Base-by-base conservation (phyloP, 1,284 basidiomycete species). In the Ceratobasidium sp. region DNA sequence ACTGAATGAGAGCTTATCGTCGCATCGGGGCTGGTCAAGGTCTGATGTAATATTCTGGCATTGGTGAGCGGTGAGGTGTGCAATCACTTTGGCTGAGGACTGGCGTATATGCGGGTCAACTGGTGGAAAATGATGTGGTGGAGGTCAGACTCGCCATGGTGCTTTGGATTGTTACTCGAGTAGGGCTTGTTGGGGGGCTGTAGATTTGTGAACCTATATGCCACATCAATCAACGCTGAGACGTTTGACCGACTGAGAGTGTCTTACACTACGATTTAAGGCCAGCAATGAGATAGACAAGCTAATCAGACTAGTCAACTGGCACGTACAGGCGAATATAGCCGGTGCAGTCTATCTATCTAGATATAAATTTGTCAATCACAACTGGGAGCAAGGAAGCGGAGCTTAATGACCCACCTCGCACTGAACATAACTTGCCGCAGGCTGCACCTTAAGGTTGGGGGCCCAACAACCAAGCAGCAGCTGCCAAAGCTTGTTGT, bases 1-100 rank as follows among this genome's bases (percentile, higher is more conserved):
- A 7, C 51, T 51, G 23, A n/a, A 49, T 11, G 37, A 23, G 17
- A 33, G 66, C 3, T 39, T 35, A 8, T 35, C 33, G 13, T 47
- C 31, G 23, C 66, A 68, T 39, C 13, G 51, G 17, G 35, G 20
- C 6, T 56, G 37, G 26, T 54, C 35, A 20, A 68, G 47, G 10
- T 56, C 51, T 31, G 11, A 23, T 4, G 66, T 68, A 20, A 68
- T 13, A 37, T 68, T 33, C 17, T 51, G 53, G 23, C 66, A 68
- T 20, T 51, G 23, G 7, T 68, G 66, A 10, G n/a, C 26, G 2
- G 31, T n/a, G 11, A 68, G 49, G 3, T 37, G n/a, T 7, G 17
- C 23, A 2, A 68, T 54, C 3, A 68, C 37, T 15, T 68, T 51
- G 20, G 64, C n/a, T 15, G 47, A 5, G 10, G 64, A 51, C 64